A percentile compares a stretch with the other conserved stretches of the same genome.
Conservation (phyloP, 257 asterid genomes). For the Solanum rostratum region DNA sequence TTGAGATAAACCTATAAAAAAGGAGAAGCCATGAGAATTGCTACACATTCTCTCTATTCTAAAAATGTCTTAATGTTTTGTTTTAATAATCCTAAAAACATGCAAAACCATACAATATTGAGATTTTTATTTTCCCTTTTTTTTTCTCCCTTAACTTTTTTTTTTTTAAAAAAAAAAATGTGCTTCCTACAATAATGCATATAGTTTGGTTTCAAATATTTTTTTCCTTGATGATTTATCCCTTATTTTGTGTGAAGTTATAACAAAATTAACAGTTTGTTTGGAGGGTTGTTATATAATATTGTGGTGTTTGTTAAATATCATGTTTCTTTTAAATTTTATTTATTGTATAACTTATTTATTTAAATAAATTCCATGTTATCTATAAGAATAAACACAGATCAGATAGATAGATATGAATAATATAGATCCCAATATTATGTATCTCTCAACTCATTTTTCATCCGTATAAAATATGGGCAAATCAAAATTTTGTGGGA, state of each 20-base stretch:
- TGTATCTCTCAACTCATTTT: no score
- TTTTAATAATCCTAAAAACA: not conserved
- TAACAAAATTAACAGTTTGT: no score
- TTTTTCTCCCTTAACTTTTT: not conserved
- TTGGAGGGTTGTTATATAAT: no score
- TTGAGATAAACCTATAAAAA: not conserved
- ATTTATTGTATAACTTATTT: no score
- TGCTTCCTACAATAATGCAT: not conserved
- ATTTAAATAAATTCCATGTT: no score
- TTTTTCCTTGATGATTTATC: not conserved
- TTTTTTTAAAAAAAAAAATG: not conserved
- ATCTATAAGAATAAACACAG: no score
- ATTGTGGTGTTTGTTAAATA: no score
- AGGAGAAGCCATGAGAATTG: not conserved
- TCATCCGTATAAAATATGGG: no score
- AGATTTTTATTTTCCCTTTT: not conserved
- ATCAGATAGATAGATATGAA: no score
- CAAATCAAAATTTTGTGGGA: no score
- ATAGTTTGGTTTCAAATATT: not conserved
- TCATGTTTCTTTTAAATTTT: no score
- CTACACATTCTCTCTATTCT: not conserved
- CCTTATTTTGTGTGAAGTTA: not conserved
- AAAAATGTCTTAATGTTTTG: not conserved
- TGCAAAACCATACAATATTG: not conserved
- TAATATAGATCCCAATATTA: no score